These are phyloP conservation scores for Mrakia hoshinonis DNA, from an alignment of 768 basidiomycete species.

Conservation along the genomic window DNA sequence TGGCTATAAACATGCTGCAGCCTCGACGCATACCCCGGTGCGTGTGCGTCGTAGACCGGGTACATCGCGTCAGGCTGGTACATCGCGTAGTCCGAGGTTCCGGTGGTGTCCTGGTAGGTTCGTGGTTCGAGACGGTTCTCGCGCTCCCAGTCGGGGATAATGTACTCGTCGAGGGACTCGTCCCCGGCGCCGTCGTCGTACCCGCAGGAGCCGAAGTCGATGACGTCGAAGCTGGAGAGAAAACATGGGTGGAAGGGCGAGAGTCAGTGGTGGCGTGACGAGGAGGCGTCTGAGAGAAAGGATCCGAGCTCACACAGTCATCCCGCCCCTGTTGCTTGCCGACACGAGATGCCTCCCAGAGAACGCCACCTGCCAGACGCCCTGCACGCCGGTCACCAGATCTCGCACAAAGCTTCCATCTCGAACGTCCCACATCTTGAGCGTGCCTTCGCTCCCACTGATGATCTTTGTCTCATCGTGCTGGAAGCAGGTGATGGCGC, in stretches of 20 bases:
- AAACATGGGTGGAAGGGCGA: neutral
- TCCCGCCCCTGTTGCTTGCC: constrained; percentile 47
- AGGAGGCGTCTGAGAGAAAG: neutral
- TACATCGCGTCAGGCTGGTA: no score
- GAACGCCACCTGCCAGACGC: constrained; percentile 97
- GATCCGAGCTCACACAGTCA: constrained; percentile 35
- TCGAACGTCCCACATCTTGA: constrained; percentile 95
- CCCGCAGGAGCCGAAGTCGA: constrained; percentile 27
- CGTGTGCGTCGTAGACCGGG: no score
- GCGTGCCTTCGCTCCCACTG: constrained; percentile 85
- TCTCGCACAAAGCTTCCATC: constrained; percentile 81
- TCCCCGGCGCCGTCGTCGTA: constrained; percentile 29
- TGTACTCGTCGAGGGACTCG: constrained; percentile 24
- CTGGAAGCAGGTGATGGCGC: constrained; percentile 99
- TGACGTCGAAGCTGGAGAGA: constrained; percentile 26
- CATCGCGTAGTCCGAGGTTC: no score
- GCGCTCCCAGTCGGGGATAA: constrained; percentile 28
- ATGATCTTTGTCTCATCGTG: constrained; percentile 97
- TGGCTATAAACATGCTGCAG: no score
- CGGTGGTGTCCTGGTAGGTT: neutral
- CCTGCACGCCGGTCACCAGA: constrained; percentile 78
- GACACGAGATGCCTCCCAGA: constrained; percentile 91
- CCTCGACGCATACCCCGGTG: no score
- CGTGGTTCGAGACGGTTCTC: constrained; percentile 20
- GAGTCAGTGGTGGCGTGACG: neutral